Evolutionary conservation across 2,329 filamentous ascomycete genomes (phyloP).

Genomic region (Fusarium guadeloupense): DNA sequence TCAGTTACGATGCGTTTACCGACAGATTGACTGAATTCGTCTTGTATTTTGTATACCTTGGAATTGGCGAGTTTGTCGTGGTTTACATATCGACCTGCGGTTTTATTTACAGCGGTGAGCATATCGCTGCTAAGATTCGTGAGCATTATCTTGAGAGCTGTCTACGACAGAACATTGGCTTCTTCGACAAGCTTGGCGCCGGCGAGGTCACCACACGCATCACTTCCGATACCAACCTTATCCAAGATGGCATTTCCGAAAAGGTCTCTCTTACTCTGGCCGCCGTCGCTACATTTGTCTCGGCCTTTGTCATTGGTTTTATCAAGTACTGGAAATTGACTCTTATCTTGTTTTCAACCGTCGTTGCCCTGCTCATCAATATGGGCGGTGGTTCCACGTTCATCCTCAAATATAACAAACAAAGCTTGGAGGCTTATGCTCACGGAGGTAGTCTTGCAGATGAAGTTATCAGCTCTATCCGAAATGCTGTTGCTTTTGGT

Average conservation of each 20-base stretch:
- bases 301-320: conserved; percentile 91
- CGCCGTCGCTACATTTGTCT: conserved; percentile 82
- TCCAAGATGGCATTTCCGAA: conserved; percentile 93
- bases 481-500: conserved; percentile 91
- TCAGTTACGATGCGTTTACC: conserved; percentile 65
- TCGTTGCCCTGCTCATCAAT: conserved; percentile 79
- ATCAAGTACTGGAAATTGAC: conserved; percentile 93
- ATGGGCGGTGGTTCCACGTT: conserved; percentile 79
- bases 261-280: conserved; percentile 83
- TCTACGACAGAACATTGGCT: conserved; percentile 88
- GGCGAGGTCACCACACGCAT: conserved; percentile 95
- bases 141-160: conserved; percentile 86
- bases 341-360: conserved; percentile 82
- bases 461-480: conserved; percentile 92
- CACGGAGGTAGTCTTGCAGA: conserved; percentile 88
- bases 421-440: conserved; percentile 81
- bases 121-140: conserved; percentile 80
- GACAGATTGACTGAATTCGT: conserved; percentile 69
- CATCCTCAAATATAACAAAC: conserved; percentile 83
- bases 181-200: conserved; percentile 91
- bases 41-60: conserved; percentile 87
- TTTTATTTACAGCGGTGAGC: conserved; percentile 88
- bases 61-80: conserved; percentile 79
- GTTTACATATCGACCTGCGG: conserved; percentile 82
- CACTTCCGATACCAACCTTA: conserved; percentile 90